Evolutionary conservation across 768 basidiomycete genomes (phyloP).

Genomic region (Rhizopogon vesiculosus): DNA sequence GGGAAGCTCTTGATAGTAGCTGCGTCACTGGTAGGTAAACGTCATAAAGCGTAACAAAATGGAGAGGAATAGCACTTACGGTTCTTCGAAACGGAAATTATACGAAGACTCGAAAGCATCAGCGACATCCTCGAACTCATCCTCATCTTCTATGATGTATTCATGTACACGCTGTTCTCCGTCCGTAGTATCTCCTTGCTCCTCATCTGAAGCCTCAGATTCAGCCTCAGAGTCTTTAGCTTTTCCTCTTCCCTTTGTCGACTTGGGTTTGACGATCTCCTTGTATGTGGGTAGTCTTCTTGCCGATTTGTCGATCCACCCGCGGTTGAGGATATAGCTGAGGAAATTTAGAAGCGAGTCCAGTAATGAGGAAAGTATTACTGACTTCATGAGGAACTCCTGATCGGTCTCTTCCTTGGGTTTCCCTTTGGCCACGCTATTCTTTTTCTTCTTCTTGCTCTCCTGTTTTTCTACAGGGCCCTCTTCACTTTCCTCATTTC

Average conservation of each 20-base stretch:
- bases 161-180: conserved; percentile 24
- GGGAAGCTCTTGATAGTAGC: conserved; percentile 70
- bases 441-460: conserved; percentile 31
- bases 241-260: conserved; percentile 6
- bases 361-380: conserved; percentile 6
- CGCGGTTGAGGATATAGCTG: conserved; percentile 96
- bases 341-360: not conserved
- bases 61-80: conserved; percentile 44
- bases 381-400: conserved; percentile 88
- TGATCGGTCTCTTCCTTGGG: conserved; percentile 32
- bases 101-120: conserved; percentile 95
- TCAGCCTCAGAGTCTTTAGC: conserved; percentile 8
- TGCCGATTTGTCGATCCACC: conserved; percentile 86
- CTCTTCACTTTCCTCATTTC: conserved; percentile 22
- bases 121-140: conserved; percentile 84
- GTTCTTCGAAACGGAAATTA: conserved; percentile 97
- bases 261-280: conserved; percentile 54
- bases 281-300: conserved; percentile 79
- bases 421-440: conserved; percentile 26
- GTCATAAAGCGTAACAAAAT: not conserved
- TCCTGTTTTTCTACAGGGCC: conserved; percentile 22
- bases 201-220: conserved; percentile 20
- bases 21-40: conserved; percentile 45
- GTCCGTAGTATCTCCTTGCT: conserved; percentile 16
- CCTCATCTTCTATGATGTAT: conserved; percentile 47